phyloP scores from a whole-genome alignment of 2,329 filamentous ascomycete species.

The Akanthomyces dipterigenus region DNA sequence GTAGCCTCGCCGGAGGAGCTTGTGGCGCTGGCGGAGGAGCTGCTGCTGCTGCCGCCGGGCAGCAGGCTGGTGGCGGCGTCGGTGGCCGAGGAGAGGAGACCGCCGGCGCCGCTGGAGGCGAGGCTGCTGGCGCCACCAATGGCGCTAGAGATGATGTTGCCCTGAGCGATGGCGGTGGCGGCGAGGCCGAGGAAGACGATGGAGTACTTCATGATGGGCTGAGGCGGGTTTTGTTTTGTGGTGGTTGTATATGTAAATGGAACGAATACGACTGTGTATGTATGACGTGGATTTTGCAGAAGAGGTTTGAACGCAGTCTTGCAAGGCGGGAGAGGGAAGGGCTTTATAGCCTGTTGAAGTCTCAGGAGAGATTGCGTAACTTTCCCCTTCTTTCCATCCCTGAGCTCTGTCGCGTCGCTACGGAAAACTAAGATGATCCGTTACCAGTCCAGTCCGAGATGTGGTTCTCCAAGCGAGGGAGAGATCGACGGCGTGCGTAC shows the following conservation, averaged over 20 bases:
- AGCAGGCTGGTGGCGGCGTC: neutral
- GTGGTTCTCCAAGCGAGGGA: neutral
- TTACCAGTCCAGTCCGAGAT: neutral
- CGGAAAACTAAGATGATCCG: conserved; percentile 1
- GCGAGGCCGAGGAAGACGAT: conserved; percentile 10
- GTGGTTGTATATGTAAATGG: neutral
- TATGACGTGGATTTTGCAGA: neutral
- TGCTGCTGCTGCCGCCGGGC: neutral
- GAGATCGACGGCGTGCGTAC: neutral
- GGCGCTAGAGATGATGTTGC: neutral
- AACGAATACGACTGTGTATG: neutral
- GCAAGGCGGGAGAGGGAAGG: neutral
- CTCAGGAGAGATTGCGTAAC: neutral
- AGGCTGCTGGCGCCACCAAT: neutral
- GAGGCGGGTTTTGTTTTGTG: neutral
- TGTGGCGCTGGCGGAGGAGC: neutral
- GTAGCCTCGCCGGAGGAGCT: neutral
- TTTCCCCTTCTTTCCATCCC: neutral
- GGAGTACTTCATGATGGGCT: conserved; percentile 11
- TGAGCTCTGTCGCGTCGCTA: neutral
- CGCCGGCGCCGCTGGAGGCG: conserved; percentile 1
- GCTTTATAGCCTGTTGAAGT: neutral
- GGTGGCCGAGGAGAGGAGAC: neutral
- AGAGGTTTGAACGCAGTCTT: neutral
- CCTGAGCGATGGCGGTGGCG: conserved; percentile 7